Evolutionary conservation across 2,329 filamentous ascomycete species (phyloP), one percentile per base, ranked within the genome.

Genomic region (Nannizziopsis barbatae): DNA sequence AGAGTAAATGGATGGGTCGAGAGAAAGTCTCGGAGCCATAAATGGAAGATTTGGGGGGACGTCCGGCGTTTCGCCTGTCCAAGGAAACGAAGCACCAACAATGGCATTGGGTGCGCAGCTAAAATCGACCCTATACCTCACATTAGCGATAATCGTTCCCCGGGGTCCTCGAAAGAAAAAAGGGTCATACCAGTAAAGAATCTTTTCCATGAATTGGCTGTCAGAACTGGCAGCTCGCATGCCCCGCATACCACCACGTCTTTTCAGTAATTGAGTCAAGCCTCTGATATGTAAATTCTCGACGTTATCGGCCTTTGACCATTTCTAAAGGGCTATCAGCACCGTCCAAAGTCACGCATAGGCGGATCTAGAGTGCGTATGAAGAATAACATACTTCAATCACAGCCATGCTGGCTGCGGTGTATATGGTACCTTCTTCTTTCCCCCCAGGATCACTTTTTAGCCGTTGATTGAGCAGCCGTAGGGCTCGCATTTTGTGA

Each of bases 321-420:
- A 63, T 63, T 63, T 63, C 61, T 63, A 31, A 31, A 47, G 17
- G 27, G 14, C n/a, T 10, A 35, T 50, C 30, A 52, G 50, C 14
- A 33, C 33, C 17, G 17, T 40, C 10, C 33, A 20, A 35, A 27
- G n/a, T 10, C 18, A 41, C 30, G 45, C 33, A 17, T 5, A 12
- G 15, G 35, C 18, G 32, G 47, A 49, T 20, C 27, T 27, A 35
- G 22, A 32, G 18, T 33, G 17, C 31, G 2, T 39, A 8, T 14
- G 18, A 8, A 42, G 20, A 14, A n/a, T 17, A 45, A n/a, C 40
- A 18, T 58, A 63, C 61, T 56, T 63, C 61, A 27, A 63, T 62
- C 14, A 63, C 61, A 43, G 61, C 59, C 57, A 63, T 59, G 22
- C 60, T 62, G 36, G 61, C 61, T 22, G 60, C 56, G 5, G 60